Evolutionary conservation across 495 filamentous ascomycete species (phyloP).

Genomic region (Bombardia bombarda): DNA sequence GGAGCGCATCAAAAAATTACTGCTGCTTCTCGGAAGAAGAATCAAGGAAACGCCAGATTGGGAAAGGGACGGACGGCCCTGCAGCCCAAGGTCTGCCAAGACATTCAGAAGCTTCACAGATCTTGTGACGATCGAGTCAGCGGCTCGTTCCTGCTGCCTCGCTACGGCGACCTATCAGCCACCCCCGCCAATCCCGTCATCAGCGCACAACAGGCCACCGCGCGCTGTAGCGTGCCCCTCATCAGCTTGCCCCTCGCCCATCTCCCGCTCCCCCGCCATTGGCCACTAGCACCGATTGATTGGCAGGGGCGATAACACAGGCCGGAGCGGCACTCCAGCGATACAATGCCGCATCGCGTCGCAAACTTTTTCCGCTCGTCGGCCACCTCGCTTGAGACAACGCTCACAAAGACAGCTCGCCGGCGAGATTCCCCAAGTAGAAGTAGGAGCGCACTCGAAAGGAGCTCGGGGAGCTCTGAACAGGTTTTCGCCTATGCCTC

Average conservation of each 20-base stretch:
- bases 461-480: slow-evolving; percentile 16
- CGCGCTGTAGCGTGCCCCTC: too few relatives aligned
- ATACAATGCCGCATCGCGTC: slow-evolving; percentile 44
- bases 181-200: neutral
- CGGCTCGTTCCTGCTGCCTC: neutral
- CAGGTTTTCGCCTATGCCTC: slow-evolving; percentile 27
- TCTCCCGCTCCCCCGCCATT: slow-evolving; percentile 4
- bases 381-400: slow-evolving; percentile 23
- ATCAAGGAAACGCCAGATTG: too few relatives aligned
- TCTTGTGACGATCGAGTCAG: slow-evolving; percentile 5
- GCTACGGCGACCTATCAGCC: too few relatives aligned
- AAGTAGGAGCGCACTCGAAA: too few relatives aligned
- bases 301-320: slow-evolving; percentile 3
- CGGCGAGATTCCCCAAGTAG: slow-evolving; percentile 19
- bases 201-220: neutral
- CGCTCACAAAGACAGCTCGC: slow-evolving; percentile 18
- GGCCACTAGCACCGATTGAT: too few relatives aligned
- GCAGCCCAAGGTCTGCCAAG: too few relatives aligned
- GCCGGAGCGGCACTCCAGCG: neutral
- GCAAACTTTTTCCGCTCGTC: slow-evolving; percentile 41
- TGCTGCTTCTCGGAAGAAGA: too few relatives aligned
- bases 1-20: too few relatives aligned
- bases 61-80: neutral
- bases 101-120: neutral
- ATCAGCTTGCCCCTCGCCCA: too few relatives aligned